Percentiles rank a stretch among this genome's conserved stretches.
Conservation (phyloP, 2,329 filamentous ascomycete genomes). For the Trichoderma guizhouense region DNA sequence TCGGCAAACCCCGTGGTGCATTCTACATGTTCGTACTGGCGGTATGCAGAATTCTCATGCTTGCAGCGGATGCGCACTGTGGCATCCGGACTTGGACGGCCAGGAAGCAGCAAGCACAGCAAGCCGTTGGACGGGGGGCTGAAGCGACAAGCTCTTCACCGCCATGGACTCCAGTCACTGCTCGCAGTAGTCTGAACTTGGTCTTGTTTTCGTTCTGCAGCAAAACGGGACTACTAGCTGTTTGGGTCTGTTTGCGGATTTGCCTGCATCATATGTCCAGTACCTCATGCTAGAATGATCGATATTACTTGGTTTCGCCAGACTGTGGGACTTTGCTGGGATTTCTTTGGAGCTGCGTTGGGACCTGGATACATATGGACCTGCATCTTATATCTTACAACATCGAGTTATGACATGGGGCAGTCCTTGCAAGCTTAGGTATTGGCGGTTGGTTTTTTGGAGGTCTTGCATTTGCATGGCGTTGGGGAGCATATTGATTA, state of each 20-base stretch:
- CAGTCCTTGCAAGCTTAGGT: background rate
- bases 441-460: background rate
- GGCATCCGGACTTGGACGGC: background rate
- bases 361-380: background rate
- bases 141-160: slow-evolving; percentile 6
- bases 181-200: background rate
- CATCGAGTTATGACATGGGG: background rate
- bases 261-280: background rate
- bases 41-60: background rate
- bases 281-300: background rate
- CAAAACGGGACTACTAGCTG: background rate
- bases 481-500: slow-evolving; percentile 2
- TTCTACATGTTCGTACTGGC: background rate
- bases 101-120: background rate
- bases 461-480: slow-evolving; percentile 8
- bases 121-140: background rate
- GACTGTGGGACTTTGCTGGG: background rate
- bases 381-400: background rate
- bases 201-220: background rate
- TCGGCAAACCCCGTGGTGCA: background rate
- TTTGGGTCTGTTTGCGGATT: background rate
- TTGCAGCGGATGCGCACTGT: background rate
- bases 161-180: background rate
- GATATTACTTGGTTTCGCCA: background rate
- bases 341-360: background rate